Conservation (phyloP, 305 asterid genomes). For the Fraxinus greggii region DNA sequence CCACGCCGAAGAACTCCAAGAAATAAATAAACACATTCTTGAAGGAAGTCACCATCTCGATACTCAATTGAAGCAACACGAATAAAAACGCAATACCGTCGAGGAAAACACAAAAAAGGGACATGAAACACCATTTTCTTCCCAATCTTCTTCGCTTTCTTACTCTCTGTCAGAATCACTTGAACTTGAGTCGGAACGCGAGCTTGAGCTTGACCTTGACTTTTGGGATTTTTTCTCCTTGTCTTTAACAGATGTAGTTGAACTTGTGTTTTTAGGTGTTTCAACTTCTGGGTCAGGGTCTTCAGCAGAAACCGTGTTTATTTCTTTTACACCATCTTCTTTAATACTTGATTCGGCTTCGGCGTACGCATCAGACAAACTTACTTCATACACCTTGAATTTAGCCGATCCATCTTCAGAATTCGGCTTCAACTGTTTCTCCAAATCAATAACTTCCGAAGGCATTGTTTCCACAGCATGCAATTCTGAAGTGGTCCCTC, state of each 20-base stretch:
- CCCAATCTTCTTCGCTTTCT: neutral
- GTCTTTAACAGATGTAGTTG: neutral
- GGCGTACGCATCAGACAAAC: neutral
- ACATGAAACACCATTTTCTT: neutral
- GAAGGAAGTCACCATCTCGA: conserved; percentile 34
- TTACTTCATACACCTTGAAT: neutral
- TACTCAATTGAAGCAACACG: conserved; percentile 15
- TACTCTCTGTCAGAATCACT: conserved; percentile 32
- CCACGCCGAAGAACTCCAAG: conserved; percentile 31
- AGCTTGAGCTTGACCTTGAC: conserved; percentile 26
- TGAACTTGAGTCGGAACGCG: conserved; percentile 23
- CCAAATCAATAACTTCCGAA: conserved; percentile 13
- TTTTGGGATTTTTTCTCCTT: conserved; percentile 21
- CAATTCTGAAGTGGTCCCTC: conserved; percentile 23
- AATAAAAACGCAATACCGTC: conserved; percentile 14
- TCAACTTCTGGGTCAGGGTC: neutral
- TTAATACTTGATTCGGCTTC: conserved; percentile 5
- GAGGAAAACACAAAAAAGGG: neutral
- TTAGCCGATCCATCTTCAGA: conserved; percentile 6
- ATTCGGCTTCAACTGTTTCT: conserved; percentile 4
- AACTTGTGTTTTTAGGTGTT: neutral
- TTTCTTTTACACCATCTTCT: conserved; percentile 7
- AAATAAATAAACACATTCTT: conserved; percentile 39
- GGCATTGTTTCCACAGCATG: conserved; percentile 15
- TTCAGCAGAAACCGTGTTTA: neutral